phyloP scores from a whole-genome alignment of 139 green algal genomes.

The Chlorella sorokiniana region DNA sequence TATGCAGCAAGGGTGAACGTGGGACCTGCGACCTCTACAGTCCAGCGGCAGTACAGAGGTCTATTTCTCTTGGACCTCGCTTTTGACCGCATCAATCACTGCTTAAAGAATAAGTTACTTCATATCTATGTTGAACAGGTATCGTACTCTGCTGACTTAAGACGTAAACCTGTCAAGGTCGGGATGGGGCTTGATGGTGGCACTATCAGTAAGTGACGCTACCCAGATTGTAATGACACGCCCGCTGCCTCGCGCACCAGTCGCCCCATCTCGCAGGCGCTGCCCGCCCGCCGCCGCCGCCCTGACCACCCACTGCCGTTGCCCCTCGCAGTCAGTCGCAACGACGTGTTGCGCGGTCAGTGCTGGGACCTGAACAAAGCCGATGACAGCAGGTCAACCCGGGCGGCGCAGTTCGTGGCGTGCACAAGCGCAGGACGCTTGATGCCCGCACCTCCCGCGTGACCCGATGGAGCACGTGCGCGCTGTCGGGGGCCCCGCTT shows the following conservation, averaged over 20 bases:
- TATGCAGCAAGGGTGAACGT: no score
- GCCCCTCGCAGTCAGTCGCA: constrained; percentile 26
- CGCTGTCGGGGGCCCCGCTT: constrained; percentile 50
- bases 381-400: constrained; percentile 45
- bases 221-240: background rate
- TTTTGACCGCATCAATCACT: no score
- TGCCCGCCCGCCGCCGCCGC: background rate
- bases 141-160: no score
- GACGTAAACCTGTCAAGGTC: background rate
- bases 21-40: no score
- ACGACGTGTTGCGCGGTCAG: constrained; percentile 52
- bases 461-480: constrained; percentile 49
- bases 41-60: no score
- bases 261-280: background rate
- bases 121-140: background rate
- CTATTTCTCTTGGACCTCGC: no score
- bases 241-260: background rate
- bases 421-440: constrained; percentile 5
- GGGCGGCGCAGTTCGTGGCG: constrained; percentile 40
- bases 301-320: background rate
- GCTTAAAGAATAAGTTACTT: no score
- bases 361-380: constrained; percentile 36
- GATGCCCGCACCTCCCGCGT: constrained; percentile 20
- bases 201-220: constrained; percentile 10
- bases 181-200: constrained; percentile 54